Evolutionary conservation across 352 stramenopile genomes (phyloP), one percentile per base, ranked within the genome.

Genomic region (Aphanomyces cochlioides): DNA sequence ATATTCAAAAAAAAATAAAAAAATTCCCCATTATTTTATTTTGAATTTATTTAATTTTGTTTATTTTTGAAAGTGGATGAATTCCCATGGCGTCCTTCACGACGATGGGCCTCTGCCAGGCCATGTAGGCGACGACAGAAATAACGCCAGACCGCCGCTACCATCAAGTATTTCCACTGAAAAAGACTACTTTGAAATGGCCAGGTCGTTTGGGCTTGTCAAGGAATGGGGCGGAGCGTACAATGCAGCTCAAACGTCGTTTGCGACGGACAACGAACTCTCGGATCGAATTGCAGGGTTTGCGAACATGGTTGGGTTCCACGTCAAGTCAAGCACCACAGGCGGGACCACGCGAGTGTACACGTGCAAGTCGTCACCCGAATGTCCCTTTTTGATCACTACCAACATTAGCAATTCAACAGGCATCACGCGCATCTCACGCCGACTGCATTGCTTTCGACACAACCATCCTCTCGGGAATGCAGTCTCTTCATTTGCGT

Each of bases 391-490:
- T 17, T 37, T 61, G 28, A 61, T 61, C 54, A 61, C 54, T 4
- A 37, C 36, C 54, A 61, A 61, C 54, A 61, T 61, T 17, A 61
- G 54, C 54, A 61, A 61, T 28, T 61, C 54, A 7, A 61, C 54
- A 17, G 54, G 54, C 19, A 61, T 61, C 28, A 39, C 54, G 54
- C 54, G 54, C n/a, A 61, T 61, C 6, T 61, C 54, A 5, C 54
- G 54, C 3, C 54, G 54, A 39, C 34, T 61, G 13, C 19, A 61
- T 39, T 61, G 54, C 54, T 61, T 61, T n/a, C 54, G 54, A 6
- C 54, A 61, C 54, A 61, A 61, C 54, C 54, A 61, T 61, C 15
- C 54, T n/a, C 54, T 61, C 17, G 54, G 21, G n/a, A 17, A n/a
- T 13, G n/a, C 54, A 2, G 7, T 37, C 28, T 10, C 54, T 19